A percentile compares a stretch with the other conserved stretches of the same genome.
phyloP scores from a whole-genome alignment of 2,329 filamentous ascomycete species.

The Hypoxylon sp. region DNA sequence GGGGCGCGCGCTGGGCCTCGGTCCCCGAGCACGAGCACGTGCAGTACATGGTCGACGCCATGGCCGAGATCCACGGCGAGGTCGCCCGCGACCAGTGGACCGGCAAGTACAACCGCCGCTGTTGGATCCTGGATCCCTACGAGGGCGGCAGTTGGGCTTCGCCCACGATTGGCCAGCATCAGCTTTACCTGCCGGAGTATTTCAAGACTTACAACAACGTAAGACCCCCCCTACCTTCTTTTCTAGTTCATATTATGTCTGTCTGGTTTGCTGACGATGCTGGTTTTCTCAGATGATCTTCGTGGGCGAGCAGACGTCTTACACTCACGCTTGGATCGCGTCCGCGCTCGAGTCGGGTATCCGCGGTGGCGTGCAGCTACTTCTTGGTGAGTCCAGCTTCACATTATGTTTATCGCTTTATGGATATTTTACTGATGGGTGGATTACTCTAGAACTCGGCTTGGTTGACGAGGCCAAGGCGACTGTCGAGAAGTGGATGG shows the following conservation, averaged over 20 bases:
- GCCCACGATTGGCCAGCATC: constrained; percentile 70
- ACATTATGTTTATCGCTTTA: not conserved
- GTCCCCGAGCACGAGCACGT: constrained; percentile 68
- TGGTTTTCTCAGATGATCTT: constrained; percentile 63
- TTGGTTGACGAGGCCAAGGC: constrained; percentile 75
- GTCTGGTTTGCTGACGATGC: not conserved
- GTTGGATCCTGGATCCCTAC: constrained; percentile 70
- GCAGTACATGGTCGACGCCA: constrained; percentile 68
- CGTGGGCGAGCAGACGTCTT: constrained; percentile 73
- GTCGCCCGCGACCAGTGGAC: constrained; percentile 69
- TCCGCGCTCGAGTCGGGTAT: constrained; percentile 74
- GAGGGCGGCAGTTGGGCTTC: constrained; percentile 69
- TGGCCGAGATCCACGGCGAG: constrained; percentile 72
- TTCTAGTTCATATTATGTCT: not conserved
- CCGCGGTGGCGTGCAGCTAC: constrained; percentile 68
- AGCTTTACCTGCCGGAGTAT: constrained; percentile 76
- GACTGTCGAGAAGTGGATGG: constrained; percentile 72
- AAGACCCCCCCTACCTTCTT: constrained; percentile 27
- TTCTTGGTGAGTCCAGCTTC: constrained; percentile 63
- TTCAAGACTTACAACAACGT: constrained; percentile 72
- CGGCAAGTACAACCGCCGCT: constrained; percentile 69
- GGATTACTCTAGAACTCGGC: constrained; percentile 58
- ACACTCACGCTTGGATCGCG: constrained; percentile 76
- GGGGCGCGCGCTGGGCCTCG: constrained; percentile 52
- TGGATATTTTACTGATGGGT: constrained; percentile 6